Evolutionary conservation across 2,329 filamentous ascomycete species (phyloP).

Genomic region (Botrytis aclada): DNA sequence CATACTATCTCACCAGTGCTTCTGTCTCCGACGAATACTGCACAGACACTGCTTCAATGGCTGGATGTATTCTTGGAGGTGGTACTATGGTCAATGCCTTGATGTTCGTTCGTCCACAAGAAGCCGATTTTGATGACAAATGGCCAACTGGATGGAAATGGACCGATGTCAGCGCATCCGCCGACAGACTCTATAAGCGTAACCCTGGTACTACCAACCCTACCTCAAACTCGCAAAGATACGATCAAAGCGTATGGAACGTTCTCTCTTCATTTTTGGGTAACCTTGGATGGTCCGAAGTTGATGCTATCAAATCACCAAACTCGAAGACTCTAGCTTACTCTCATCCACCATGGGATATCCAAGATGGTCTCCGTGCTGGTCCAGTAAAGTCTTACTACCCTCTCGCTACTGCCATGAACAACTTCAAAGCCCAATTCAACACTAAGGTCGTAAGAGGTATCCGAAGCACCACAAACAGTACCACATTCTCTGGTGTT

Average conservation of each 20-base stretch:
- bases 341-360: conserved; percentile 64
- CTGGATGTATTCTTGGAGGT: conserved; percentile 66
- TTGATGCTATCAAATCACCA: conserved; percentile 44
- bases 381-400: conserved; percentile 70
- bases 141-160: conserved; percentile 66
- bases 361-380: conserved; percentile 58
- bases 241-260: conserved; percentile 62
- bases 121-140: conserved; percentile 66
- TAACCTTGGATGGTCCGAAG: conserved; percentile 55
- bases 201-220: conserved; percentile 66
- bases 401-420: conserved; percentile 53
- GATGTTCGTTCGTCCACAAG: conserved; percentile 63
- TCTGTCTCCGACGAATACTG: conserved; percentile 39
- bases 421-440: conserved; percentile 64
- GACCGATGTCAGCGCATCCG: conserved; percentile 56
- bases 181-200: conserved; percentile 59
- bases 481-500: conserved; percentile 60
- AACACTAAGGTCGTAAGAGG: conserved; percentile 63
- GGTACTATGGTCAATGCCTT: conserved; percentile 55
- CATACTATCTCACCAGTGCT: conserved; percentile 15
- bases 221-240: conserved; percentile 61
- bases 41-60: conserved; percentile 55
- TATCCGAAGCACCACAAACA: conserved; percentile 48
- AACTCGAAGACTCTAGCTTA: conserved; percentile 63
- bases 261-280: conserved; percentile 48